Percentiles rank a stretch among this genome's conserved stretches.
Evolutionary conservation across 345 rosid species (phyloP).

Genomic region (Geranium brycei): DNA sequence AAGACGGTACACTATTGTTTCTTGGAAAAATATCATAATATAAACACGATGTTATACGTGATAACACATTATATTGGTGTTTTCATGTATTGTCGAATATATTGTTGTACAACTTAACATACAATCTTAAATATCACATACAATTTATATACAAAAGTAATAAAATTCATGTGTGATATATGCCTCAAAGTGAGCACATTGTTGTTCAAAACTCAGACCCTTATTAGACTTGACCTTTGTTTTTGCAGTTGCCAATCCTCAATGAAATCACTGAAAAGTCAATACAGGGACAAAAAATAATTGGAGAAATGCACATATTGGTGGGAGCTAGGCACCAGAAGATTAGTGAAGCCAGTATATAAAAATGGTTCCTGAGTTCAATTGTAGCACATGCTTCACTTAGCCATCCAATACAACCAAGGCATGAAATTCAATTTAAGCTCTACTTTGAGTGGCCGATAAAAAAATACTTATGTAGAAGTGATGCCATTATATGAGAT

Average conservation of each 20-base stretch:
- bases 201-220: conserved; percentile 40
- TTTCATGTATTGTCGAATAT: too few species aligned
- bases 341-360: not conserved
- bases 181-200: conserved; percentile 67
- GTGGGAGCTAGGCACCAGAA: not conserved
- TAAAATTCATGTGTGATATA: too few species aligned
- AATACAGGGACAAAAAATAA: not conserved
- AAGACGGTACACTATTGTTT: too few species aligned
- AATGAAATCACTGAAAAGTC: conserved; percentile 58
- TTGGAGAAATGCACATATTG: not conserved
- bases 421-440: not conserved
- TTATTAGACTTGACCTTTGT: conserved; percentile 46
- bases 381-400: not conserved
- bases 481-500: conserved; percentile 48
- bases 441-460: not conserved
- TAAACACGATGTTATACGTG: too few species aligned
- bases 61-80: too few species aligned
- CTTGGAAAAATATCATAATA: too few species aligned
- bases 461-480: conserved; percentile 22
- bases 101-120: too few species aligned
- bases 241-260: conserved; percentile 79
- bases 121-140: too few species aligned
- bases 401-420: not conserved
- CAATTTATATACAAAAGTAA: too few species aligned
- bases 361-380: not conserved